These are phyloP conservation scores for Exophiala calicioides DNA, from an alignment of 2,329 filamentous ascomycete species.

Conservation along the genomic window DNA sequence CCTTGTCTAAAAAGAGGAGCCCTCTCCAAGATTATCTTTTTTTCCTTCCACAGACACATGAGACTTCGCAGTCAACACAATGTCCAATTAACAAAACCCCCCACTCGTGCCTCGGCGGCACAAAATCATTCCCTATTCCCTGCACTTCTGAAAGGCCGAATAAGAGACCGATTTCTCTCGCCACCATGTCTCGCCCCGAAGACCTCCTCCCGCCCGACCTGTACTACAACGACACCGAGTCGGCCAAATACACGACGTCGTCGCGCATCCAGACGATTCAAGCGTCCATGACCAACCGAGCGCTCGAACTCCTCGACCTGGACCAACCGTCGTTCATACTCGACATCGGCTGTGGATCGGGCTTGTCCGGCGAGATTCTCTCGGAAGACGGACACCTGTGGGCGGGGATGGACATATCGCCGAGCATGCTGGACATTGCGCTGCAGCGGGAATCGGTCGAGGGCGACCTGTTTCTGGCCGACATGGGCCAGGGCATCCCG, in stretches of 20 bases:
- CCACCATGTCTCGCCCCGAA: constrained; percentile 92
- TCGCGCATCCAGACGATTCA: constrained; percentile 96
- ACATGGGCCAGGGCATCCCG: constrained; percentile 93
- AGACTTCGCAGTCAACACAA: no score
- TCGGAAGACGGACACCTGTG: constrained; percentile 83
- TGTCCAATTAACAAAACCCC: neutral
- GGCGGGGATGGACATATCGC: constrained; percentile 95
- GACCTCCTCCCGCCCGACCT: constrained; percentile 95
- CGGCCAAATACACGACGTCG: constrained; percentile 94
- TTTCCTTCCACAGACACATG: no score
- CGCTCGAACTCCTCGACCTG: constrained; percentile 86
- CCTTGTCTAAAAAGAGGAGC: no score
- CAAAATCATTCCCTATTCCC: neutral
- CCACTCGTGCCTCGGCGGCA: constrained; percentile 3
- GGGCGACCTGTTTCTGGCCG: constrained; percentile 88
- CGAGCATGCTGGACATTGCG: constrained; percentile 95
- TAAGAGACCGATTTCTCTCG: constrained; percentile 11
- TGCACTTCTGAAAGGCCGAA: neutral
- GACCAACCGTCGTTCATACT: constrained; percentile 80
- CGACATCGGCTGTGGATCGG: constrained; percentile 94
- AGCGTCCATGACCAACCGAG: constrained; percentile 88
- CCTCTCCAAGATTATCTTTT: no score
- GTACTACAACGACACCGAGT: constrained; percentile 95
- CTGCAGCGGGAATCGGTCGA: constrained; percentile 81
- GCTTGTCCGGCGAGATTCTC: constrained; percentile 90